Base-by-base conservation (phyloP, 1,139 yeast genomes). In the Maudiozyma humilis region DNA sequence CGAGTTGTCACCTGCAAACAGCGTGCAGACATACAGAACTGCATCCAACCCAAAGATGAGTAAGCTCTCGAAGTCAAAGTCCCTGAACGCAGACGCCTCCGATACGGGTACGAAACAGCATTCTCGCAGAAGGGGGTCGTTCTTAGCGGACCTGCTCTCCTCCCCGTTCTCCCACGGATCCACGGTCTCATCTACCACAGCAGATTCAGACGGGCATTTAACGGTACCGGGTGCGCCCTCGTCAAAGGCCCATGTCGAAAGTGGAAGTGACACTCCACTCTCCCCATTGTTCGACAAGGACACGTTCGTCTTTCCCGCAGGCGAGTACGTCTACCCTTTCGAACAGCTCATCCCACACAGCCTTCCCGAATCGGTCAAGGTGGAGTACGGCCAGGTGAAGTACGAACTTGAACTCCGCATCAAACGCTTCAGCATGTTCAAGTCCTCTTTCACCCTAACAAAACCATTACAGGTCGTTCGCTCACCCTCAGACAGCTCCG, bases 281-380 rank as follows among this genome's bases (percentile, higher is more conserved):
- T 13, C 38, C 7, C 13, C 38, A 5, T 16, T 37, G 8, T 37
- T 37, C 31, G 34, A 36, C 10, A 38, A 23, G 6, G 42, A 38
- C 5, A n/a, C 23, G 2, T 37, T 33, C 18, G 23, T 25, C 2
- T 40, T 40, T 6, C 46, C 43, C 14, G 14, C 37, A 0, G 97
- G 96, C 23, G 96, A 86, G 57, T 91, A 91, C 58, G 72, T 85
- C 41, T 91, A 88, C 67, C 84, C 84, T 51, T 89, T 91, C 59
- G 97, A 91, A 64, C 86, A 87, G 45, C 82, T 95, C 2, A 70
- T 91, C 34, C 89, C 85, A 3, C 78, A 89, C 6, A 77, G 85
- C 12, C 68, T 82, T 36, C 96, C 96, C 0, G 98, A 91, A 62
- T 63, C 94, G 0, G 75, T 84, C 13, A 64, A 69, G 29, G 86